Conservation (phyloP, 176 grass and related monocot genomes). For the Carex parvula region DNA sequence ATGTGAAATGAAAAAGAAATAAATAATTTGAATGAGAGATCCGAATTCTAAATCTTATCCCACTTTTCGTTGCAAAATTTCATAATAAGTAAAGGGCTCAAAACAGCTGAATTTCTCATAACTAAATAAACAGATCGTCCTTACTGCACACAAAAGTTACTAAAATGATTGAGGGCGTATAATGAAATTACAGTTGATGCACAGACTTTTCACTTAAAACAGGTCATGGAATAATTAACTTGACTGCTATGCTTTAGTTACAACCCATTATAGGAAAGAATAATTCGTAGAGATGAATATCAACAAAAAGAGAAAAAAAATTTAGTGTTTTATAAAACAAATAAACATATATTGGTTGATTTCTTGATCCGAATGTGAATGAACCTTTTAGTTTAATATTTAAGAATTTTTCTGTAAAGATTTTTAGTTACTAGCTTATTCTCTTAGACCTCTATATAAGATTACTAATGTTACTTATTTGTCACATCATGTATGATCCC, state of each 20-base stretch:
- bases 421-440: neutral
- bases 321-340: no score
- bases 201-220: neutral
- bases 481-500: neutral
- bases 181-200: neutral
- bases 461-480: constrained; percentile 6
- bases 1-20: neutral
- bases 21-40: neutral
- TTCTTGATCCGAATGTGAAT: neutral
- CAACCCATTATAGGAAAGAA: neutral
- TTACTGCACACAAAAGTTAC: neutral
- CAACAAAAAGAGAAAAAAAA: neutral
- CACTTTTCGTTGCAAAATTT: neutral
- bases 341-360: neutral
- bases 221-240: neutral
- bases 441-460: neutral
- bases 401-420: neutral
- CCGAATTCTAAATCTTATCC: neutral
- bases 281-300: neutral
- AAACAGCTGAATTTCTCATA: neutral
- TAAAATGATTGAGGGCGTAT: neutral
- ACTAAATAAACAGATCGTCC: neutral
- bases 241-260: neutral
- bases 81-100: neutral
- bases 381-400: neutral